Evolutionary conservation across 306 rosid species (phyloP).

Genomic region (Ochetophila trinervis): DNA sequence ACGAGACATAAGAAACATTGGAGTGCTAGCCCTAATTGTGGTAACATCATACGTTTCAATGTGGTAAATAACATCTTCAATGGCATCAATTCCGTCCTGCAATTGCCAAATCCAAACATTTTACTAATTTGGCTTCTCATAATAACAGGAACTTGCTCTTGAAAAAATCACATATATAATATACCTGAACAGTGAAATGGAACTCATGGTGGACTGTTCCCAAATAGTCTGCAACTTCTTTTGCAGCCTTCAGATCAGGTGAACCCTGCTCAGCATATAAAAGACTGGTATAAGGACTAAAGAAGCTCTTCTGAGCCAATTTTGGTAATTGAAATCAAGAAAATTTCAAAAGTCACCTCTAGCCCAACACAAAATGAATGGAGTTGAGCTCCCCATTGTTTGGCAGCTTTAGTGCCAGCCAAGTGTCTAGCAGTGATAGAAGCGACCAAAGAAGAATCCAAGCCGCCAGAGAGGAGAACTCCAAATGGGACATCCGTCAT

Average conservation of each 20-base stretch:
- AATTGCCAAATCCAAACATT: slow-evolving; percentile 8
- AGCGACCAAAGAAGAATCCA: slow-evolving; percentile 94
- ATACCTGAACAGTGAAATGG: slow-evolving; percentile 84
- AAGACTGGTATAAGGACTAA: slow-evolving; percentile 4
- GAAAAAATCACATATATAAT: slow-evolving; percentile 1
- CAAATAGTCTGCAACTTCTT: slow-evolving; percentile 85
- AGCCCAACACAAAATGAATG: slow-evolving; percentile 94
- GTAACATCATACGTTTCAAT: slow-evolving; percentile 94
- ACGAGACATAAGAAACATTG: slow-evolving; percentile 94
- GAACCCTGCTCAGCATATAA: slow-evolving; percentile 61
- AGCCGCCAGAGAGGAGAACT: slow-evolving; percentile 86
- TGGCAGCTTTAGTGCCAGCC: slow-evolving; percentile 75
- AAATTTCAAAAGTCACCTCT: slow-evolving; percentile 45
- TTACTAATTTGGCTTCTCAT: background rate
- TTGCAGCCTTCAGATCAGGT: slow-evolving; percentile 95
- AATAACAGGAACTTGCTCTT: background rate
- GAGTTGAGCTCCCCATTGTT: slow-evolving; percentile 90
- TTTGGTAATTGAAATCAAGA: background rate
- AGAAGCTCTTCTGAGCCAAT: background rate
- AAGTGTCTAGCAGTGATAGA: slow-evolving; percentile 88
- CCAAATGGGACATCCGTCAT: slow-evolving; percentile 99
- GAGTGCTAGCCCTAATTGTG: slow-evolving; percentile 93
- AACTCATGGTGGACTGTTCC: slow-evolving; percentile 96
- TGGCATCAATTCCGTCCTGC: slow-evolving; percentile 94
- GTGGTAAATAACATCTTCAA: slow-evolving; percentile 93